Conservation (phyloP, 371 early-diverging fungal species). For the Mucor mucedo region DNA sequence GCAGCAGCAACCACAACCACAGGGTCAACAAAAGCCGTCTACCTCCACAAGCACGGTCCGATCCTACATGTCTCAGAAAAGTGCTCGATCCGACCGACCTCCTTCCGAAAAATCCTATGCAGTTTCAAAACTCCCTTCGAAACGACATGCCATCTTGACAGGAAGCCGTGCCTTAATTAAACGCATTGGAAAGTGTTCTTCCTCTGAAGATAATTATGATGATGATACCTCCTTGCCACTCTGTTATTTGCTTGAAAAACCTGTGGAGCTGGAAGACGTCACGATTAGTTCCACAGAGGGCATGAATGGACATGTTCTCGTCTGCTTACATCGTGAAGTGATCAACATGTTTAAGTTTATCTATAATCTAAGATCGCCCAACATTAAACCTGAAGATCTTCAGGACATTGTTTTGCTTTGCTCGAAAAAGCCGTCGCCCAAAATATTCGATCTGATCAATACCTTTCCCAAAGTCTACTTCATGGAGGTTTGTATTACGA, state of each 20-base stretch:
- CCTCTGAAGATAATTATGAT: slow-evolving; percentile 28
- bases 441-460: slow-evolving; percentile 51
- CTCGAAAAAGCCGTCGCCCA: slow-evolving; percentile 39
- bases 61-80: slow-evolving; percentile 9
- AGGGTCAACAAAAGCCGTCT: neutral
- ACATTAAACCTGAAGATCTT: slow-evolving; percentile 42
- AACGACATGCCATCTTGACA: slow-evolving; percentile 24
- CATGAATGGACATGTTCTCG: slow-evolving; percentile 46
- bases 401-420: slow-evolving; percentile 64
- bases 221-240: slow-evolving; percentile 40
- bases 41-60: neutral
- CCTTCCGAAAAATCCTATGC: neutral
- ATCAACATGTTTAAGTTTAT: slow-evolving; percentile 54
- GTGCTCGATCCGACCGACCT: neutral
- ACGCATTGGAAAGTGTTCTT: slow-evolving; percentile 12
- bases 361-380: slow-evolving; percentile 49
- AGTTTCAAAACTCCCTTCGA: slow-evolving; percentile 15
- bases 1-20: too few relatives aligned
- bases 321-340: slow-evolving; percentile 50
- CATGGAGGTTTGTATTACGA: slow-evolving; percentile 46
- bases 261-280: slow-evolving; percentile 35
- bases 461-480: slow-evolving; percentile 60
- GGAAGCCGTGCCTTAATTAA: slow-evolving; percentile 29
- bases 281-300: slow-evolving; percentile 39
- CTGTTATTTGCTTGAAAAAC: slow-evolving; percentile 54